These are phyloP conservation scores for Barnettozyma populi DNA, from an alignment of 805 yeast genomes.

Conservation along the genomic window DNA sequence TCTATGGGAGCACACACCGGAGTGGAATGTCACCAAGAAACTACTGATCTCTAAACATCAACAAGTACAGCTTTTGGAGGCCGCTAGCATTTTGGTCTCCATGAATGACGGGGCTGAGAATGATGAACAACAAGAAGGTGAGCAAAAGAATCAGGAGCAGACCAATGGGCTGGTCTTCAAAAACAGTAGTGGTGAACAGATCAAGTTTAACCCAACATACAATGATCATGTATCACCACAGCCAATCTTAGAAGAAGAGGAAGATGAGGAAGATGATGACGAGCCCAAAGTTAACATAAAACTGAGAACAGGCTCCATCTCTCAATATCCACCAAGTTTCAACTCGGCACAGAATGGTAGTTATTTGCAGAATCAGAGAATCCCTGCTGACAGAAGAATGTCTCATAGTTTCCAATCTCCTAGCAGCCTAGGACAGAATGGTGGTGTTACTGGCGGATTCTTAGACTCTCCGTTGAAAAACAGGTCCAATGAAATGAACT, in stretches of 20 bases:
- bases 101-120: conserved; percentile 17
- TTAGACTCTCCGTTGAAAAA: conserved; percentile 25
- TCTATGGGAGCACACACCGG: conserved; percentile 92
- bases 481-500: conserved; percentile 1
- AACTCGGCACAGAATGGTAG: conserved; percentile 3
- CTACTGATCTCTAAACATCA: conserved; percentile 47
- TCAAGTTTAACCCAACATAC: conserved; percentile 13
- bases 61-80: conserved; percentile 23
- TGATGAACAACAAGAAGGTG: neutral
- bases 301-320: conserved; percentile 36
- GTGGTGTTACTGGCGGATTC: conserved; percentile 29
- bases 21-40: conserved; percentile 84
- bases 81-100: conserved; percentile 22
- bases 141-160: neutral
- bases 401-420: conserved; percentile 7
- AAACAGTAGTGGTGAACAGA: conserved; percentile 1
- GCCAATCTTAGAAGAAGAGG: conserved; percentile 10
- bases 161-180: conserved; percentile 7
- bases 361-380: neutral
- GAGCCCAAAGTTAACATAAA: conserved; percentile 11
- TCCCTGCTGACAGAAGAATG: neutral
- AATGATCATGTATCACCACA: conserved; percentile 12
- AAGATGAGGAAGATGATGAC: conserved; percentile 7
- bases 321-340: conserved; percentile 40
- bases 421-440: conserved; percentile 9